Conservation (phyloP, 2,329 filamentous ascomycete genomes). For the Calonectria multiphialidica region DNA sequence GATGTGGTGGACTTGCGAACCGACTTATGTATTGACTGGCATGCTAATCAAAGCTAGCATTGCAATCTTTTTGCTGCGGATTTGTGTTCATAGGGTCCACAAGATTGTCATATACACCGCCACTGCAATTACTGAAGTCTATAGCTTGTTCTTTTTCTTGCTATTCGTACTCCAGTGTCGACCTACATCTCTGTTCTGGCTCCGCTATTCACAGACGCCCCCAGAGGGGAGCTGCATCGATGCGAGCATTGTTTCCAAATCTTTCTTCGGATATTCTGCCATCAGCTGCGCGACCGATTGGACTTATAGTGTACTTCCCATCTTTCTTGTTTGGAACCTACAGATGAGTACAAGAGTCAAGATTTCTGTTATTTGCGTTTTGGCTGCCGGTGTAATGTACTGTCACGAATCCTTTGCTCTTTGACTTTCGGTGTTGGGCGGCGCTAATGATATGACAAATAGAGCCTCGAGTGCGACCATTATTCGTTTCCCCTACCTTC, state of each 20-base stretch:
- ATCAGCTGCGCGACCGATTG: conserved; percentile 55
- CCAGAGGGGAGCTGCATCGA: conserved; percentile 49
- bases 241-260: conserved; percentile 39
- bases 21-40: conserved; percentile 51
- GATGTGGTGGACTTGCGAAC: conserved; percentile 57
- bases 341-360: conserved; percentile 55
- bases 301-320: conserved; percentile 54
- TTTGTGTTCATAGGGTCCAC: conserved; percentile 46
- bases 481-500: conserved; percentile 57
- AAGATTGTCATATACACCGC: conserved; percentile 47
- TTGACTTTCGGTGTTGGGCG: not conserved
- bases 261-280: conserved; percentile 53
- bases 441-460: not conserved
- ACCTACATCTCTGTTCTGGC: conserved; percentile 55
- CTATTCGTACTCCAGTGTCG: conserved; percentile 55
- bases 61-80: conserved; percentile 53
- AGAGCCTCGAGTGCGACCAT: conserved; percentile 58
- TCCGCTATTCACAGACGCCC: conserved; percentile 36
- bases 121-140: conserved; percentile 47
- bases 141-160: conserved; percentile 52
- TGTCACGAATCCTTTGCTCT: conserved; percentile 30
- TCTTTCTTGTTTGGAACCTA: conserved; percentile 55
- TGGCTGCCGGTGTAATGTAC: conserved; percentile 53
- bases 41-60: conserved; percentile 55
- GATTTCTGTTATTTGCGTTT: conserved; percentile 48